Conservation (phyloP, 192 early-diverging fungal genomes). For the Coemansia sp. region DNA sequence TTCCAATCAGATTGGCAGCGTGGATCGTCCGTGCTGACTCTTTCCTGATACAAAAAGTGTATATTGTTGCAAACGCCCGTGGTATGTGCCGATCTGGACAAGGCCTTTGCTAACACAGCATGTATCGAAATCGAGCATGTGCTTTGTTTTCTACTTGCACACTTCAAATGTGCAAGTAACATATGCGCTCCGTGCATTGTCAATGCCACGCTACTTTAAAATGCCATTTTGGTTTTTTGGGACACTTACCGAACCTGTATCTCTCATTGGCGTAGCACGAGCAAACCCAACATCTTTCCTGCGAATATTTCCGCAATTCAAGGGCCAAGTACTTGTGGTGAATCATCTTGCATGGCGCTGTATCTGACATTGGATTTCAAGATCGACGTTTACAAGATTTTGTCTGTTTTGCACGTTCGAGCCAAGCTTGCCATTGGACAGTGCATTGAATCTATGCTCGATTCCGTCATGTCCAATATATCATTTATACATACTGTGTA, state of each 20-base stretch:
- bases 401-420: neutral
- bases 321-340: neutral
- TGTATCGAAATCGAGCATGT: conserved; percentile 1
- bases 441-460: neutral
- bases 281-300: neutral
- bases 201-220: neutral
- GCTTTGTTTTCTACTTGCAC: neutral
- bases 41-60: neutral
- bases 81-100: neutral
- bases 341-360: neutral
- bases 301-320: neutral
- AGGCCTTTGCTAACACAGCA: neutral
- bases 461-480: neutral
- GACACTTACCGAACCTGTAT: neutral
- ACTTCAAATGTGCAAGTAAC: neutral
- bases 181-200: neutral
- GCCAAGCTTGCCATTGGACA: neutral
- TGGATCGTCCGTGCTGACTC: neutral
- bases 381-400: neutral
- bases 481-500: neutral
- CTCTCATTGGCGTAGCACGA: neutral
- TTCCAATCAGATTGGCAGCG: neutral
- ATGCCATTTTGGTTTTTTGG: neutral
- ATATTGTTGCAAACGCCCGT: neutral
- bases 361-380: neutral